Base-by-base conservation (phyloP, 306 rosid species). In the Rosa chinensis region DNA sequence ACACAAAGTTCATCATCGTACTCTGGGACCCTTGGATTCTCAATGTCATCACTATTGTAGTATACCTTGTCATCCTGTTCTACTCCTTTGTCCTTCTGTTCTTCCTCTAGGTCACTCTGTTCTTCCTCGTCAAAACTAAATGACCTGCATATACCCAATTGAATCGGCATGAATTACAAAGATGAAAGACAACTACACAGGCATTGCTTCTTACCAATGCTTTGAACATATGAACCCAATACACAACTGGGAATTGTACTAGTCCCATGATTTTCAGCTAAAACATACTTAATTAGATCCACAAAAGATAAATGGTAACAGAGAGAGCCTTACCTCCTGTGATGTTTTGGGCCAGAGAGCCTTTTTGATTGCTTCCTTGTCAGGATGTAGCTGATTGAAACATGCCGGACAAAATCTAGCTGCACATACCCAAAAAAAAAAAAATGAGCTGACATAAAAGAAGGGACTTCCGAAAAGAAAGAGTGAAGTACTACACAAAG, bases 361-460 rank as follows among this genome's bases (percentile, higher is more conserved):
- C 76, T 92, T 86, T 85, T 87, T 32, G 80, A 66, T 63, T 71
- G 77, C 82, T 78, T 91, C 80, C 78, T 86, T 53, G 81, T 78
- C 78, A 75, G 44, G 83, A 77, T 87, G 85, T 85, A 80, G 89
- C 68, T 53, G 72, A 80, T 77, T 75, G 97, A 88, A 75, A 89
- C 84, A 77, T 92, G 97, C 81, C 82, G 90, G 44, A 87, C 73
- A 75, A 94, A 94, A 52, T 62, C 85, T 80, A 94, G 99, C 97
- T 92, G 85, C 79, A 55, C 72, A 61, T 49, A 52, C 59, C 82
- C 76, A 78, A 87, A 56, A 79, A 74, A 76, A 80, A 87, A 52
- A 79, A 72, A 5, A 86, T 73, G 12, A 76, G 28, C 75, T 63
- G 45, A 76, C 55, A 32, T 48, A 43, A 64, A 74, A 18, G 77